Evolutionary conservation across 2,329 filamentous ascomycete species (phyloP).

Genomic region (Akanthomyces lecanii): DNA sequence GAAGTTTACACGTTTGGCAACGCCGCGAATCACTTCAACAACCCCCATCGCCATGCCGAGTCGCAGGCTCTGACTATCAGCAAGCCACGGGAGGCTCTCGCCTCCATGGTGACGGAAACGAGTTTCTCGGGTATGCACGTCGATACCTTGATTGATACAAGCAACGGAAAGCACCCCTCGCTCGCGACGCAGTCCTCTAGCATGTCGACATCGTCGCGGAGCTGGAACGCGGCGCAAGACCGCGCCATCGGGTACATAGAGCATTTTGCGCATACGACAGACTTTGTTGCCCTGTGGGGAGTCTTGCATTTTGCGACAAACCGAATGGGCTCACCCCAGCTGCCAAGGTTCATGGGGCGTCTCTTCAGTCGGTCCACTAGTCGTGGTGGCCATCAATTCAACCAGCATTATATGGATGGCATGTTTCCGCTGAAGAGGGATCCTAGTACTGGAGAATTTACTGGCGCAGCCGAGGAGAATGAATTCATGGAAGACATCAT

Average conservation of each 20-base stretch:
- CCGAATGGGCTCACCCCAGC: constrained; percentile 34
- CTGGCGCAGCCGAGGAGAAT: constrained; percentile 45
- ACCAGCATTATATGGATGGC: constrained; percentile 58
- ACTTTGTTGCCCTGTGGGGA: constrained; percentile 72
- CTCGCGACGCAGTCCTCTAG: constrained; percentile 25
- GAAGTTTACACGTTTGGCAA: constrained; percentile 78
- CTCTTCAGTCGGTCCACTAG: constrained; percentile 53
- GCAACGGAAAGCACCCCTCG: constrained; percentile 19
- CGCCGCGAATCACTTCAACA: constrained; percentile 79
- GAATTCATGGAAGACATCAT: constrained; percentile 59
- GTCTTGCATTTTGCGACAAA: constrained; percentile 63
- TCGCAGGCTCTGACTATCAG: constrained; percentile 37
- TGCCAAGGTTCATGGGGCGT: constrained; percentile 58
- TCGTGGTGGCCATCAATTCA: constrained; percentile 54
- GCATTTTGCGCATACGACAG: constrained; percentile 71
- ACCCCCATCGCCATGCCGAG: constrained; percentile 54
- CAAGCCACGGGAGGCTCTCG: constrained; percentile 33
- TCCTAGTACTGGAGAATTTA: constrained; percentile 36
- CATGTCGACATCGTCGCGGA: constrained; percentile 32
- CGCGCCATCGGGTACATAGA: constrained; percentile 67
- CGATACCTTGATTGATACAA: constrained; percentile 22
- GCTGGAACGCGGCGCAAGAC: constrained; percentile 37
- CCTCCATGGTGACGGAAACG: constrained; percentile 34
- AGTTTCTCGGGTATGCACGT: constrained; percentile 26
- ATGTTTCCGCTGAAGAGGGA: constrained; percentile 54